Base-by-base conservation (phyloP, 2,329 filamentous ascomycete genomes). In the Podosphaera fusca region DNA sequence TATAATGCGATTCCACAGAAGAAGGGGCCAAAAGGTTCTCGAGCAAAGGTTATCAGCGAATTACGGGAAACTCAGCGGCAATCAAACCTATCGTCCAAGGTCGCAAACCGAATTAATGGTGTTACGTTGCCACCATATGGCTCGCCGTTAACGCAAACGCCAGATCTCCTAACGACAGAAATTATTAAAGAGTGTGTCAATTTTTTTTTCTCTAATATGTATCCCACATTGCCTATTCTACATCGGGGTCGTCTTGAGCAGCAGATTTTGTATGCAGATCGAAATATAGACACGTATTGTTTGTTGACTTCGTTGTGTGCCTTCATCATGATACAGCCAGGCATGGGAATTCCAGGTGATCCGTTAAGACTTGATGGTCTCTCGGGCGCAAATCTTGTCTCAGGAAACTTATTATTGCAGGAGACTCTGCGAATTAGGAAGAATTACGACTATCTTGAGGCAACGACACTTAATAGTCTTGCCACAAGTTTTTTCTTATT, bases 401-500 rank as follows among this genome's bases (percentile, higher is more conserved):
- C 81, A 0, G 81, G 80, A 38, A 79, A 80, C 56, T 69, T 84
- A 45, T 71, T 88, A 53, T 71, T 87, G 60, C 79, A 85, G 54
- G 84, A 88, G 67, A 74, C 77, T 1, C 66, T 81, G 14, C 74
- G 78, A n/a, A 79, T 82, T 3, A 75, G 80, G 57, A 81, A 80
- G 65, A 75, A 76, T 30, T 77, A 75, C 60, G 79, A 83, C 59
- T 79, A 80, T 60, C 71, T 77, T 36, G 77, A 79, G 55, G 70
- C 70, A 12, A 74, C 79, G 6, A 77, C 72, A 7, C 67, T 77
- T 58, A 78, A 79, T 63, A 76, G 72, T 50, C 67, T 86, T 10
- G 79, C 81, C 58, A 87, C 83, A n/a, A 87, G 82, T 56, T 87
- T 85, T 68, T 88, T 90, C 67, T 67, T 90, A 33, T 88, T 86